These are phyloP conservation scores for Neurospora tetraspora DNA, from an alignment of 495 filamentous ascomycete species.

Conservation along the genomic window DNA sequence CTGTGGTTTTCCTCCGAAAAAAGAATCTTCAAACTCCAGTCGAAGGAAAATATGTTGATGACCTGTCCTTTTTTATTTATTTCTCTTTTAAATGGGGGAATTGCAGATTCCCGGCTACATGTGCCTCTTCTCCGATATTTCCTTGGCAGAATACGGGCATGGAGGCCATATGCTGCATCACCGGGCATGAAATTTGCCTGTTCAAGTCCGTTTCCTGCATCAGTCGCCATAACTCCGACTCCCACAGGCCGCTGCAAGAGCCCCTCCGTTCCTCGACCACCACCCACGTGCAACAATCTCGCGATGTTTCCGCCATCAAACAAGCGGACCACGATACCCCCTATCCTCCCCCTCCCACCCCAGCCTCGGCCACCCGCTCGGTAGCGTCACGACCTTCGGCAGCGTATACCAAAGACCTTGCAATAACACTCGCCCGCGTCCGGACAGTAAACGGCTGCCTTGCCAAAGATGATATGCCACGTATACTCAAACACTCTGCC, in stretches of 20 bases:
- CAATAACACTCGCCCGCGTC: conserved; percentile 50
- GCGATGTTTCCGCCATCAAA: neutral
- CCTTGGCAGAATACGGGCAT: neutral
- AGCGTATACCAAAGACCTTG: conserved; percentile 44
- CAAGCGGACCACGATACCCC: conserved; percentile 10
- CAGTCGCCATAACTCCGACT: neutral
- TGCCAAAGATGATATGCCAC: conserved; percentile 53
- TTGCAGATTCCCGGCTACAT: neutral
- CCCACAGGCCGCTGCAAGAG: neutral
- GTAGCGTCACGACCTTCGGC: conserved; percentile 21
- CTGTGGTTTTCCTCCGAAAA: neutral
- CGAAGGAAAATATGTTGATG: neutral
- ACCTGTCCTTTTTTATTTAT: neutral
- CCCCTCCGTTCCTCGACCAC: neutral
- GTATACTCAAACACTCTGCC: conserved; percentile 61
- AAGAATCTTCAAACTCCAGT: neutral
- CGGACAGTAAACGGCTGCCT: conserved; percentile 45
- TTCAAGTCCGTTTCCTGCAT: neutral
- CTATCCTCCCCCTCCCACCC: conserved; percentile 25
- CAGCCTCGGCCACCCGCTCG: conserved; percentile 26
- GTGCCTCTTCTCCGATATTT: neutral
- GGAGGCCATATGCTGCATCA: neutral
- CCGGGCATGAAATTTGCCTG: neutral
- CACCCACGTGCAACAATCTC: neutral
- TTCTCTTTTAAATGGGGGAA: neutral